Evolutionary conservation across 2,329 filamentous ascomycete species (phyloP).

Genomic region (Arthrocladium fulminans): DNA sequence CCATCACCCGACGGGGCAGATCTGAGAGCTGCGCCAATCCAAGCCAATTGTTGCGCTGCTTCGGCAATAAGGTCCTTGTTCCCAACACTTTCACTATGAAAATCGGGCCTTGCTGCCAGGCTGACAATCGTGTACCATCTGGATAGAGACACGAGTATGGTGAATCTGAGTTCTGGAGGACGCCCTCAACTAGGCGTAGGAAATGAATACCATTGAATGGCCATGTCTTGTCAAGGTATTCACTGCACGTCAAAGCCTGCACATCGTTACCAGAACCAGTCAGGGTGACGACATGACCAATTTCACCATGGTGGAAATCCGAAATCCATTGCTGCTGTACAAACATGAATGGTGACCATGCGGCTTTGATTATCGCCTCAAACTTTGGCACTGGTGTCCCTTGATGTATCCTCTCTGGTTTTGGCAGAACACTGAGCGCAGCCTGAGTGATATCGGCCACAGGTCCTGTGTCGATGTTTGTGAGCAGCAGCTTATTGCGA

Average conservation of each 20-base stretch:
- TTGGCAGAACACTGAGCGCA: neutral
- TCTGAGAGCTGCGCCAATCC: neutral
- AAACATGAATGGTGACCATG: neutral
- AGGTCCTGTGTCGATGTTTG: neutral
- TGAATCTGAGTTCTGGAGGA: neutral
- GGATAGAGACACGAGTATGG: neutral
- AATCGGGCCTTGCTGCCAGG: neutral
- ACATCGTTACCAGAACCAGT: neutral
- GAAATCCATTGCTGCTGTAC: neutral
- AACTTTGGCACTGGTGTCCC: neutral
- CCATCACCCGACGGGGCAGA: neutral
- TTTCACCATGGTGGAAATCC: neutral
- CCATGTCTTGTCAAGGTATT: constrained; percentile 4
- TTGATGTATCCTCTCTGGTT: neutral
- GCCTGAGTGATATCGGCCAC: neutral
- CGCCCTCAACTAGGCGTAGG: neutral
- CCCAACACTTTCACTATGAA: neutral
- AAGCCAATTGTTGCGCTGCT: neutral
- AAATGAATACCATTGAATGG: neutral
- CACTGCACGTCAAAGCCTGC: neutral
- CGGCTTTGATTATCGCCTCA: neutral
- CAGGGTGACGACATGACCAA: neutral
- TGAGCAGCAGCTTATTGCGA: constrained; percentile 2
- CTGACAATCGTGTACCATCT: neutral
- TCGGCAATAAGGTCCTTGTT: neutral